Evolutionary conservation across 805 yeast genomes (phyloP), one percentile per base, ranked within the genome.

Genomic region (Priceomyces haplophilus): DNA sequence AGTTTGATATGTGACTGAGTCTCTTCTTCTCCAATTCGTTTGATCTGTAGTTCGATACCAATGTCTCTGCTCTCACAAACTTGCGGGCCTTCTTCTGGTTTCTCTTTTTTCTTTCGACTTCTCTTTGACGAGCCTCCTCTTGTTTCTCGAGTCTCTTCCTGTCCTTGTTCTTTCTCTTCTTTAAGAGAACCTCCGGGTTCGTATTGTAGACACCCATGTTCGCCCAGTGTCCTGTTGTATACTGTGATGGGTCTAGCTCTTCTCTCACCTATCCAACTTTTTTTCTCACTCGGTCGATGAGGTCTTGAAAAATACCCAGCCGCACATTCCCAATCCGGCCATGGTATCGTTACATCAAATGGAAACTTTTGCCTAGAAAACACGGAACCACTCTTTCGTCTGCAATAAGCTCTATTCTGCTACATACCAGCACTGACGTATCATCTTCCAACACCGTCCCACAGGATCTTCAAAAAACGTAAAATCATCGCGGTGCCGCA

Each of bases 121-220:
- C 69, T 61, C 75, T 79, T 53, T 70, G 65, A 48, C 72, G 72
- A 12, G 82, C 82, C 42, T 74, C 73, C 50, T 82, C 85, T 61
- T 84, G 91, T 57, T 83, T 85, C 61, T 82, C 86, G 41, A 85
- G 54, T 61, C 89, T 76, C 51, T 82, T 70, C 61, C 84, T 72
- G 61, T 85, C 91, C 46, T 83, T 85, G 58, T 83, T 78, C 69
- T 85, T 86, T 67, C 95, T 80, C 70, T 85, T 86, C 58, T 82
- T 80, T 48, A 86, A 73, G 52, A 86, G 78, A 43, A 86, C 74
- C 62, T 86, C 93, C 30, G 93, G 91, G 58, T 82, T 84, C 19
- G 84, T 74, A 59, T 83, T 79, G 40, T 80, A 66, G 40, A 79
- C 66, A 35, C 70, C 74, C 75, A 71, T 69, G 12, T 23, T 16